Evolutionary conservation across 1,284 basidiomycete genomes (phyloP).

Genomic region (Trichosporon coremiiforme): DNA sequence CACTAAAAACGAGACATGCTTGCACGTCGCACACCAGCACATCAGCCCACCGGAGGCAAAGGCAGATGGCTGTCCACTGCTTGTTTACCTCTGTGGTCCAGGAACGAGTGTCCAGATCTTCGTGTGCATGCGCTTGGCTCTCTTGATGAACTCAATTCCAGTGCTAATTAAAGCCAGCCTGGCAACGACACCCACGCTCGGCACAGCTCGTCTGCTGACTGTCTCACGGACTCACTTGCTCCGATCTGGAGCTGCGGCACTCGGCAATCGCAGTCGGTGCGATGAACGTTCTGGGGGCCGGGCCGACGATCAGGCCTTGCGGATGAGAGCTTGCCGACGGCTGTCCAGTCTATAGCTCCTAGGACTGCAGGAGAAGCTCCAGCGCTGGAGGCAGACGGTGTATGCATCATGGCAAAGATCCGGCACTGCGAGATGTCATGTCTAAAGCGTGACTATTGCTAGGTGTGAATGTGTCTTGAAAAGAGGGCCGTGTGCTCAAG

Average conservation of each 20-base stretch:
- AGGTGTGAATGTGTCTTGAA: neutral
- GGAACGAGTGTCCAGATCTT: neutral
- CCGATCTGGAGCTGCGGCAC: neutral
- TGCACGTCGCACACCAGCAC: neutral
- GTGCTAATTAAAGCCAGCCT: constrained; percentile 1
- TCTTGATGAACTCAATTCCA: neutral
- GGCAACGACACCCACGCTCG: neutral
- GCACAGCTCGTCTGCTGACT: too few species aligned
- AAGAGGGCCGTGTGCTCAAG: neutral
- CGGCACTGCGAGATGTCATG: neutral
- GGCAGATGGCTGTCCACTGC: neutral
- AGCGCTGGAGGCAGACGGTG: too few species aligned
- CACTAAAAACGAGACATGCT: neutral
- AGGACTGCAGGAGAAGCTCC: too few species aligned
- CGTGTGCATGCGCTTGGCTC: neutral
- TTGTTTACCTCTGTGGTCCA: neutral
- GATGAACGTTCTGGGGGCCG: too few species aligned
- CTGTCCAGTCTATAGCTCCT: too few species aligned
- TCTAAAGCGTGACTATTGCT: neutral
- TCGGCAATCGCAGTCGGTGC: too few species aligned
- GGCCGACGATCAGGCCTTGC: too few species aligned
- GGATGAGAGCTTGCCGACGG: too few species aligned
- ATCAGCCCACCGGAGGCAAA: neutral
- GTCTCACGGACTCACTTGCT: neutral
- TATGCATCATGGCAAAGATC: too few species aligned